Evolutionary conservation across 805 yeast genomes (phyloP).

Genomic region (Starmera caribaea): DNA sequence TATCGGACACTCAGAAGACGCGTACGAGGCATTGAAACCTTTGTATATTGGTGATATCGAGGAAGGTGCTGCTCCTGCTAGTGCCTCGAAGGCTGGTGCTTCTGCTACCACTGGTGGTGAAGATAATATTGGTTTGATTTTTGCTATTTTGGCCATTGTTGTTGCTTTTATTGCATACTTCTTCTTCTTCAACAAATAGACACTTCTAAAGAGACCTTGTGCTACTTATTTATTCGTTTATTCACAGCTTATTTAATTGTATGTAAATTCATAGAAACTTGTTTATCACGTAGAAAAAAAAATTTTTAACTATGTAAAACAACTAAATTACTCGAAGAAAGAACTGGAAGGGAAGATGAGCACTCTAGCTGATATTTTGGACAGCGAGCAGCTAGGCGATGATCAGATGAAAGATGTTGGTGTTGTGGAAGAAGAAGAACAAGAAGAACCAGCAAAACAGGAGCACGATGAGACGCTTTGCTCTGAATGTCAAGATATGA

Average conservation of each 20-base stretch:
- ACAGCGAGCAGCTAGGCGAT: slow-evolving; percentile 24
- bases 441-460: slow-evolving; percentile 15
- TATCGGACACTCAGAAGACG: slow-evolving; percentile 97
- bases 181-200: neutral
- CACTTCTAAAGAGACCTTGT: neutral
- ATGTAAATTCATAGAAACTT: neutral
- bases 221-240: neutral
- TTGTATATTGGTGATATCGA: slow-evolving; percentile 75
- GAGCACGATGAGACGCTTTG: slow-evolving; percentile 36
- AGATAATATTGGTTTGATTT: slow-evolving; percentile 12
- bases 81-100: neutral
- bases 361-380: slow-evolving; percentile 28
- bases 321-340: too few species aligned
- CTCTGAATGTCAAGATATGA: slow-evolving; percentile 68
- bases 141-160: neutral
- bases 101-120: slow-evolving; percentile 19
- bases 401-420: slow-evolving; percentile 23
- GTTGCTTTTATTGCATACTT: neutral
- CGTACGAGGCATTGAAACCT: slow-evolving; percentile 63
- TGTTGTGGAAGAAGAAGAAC: slow-evolving; percentile 9
- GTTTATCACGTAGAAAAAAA: neutral
- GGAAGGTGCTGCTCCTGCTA: slow-evolving; percentile 3
- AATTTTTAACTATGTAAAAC: too few species aligned
- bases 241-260: neutral
- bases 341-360: too few species aligned